phyloP scores from a whole-genome alignment of 768 basidiomycete genomes.

The Boletus subparvulus region DNA sequence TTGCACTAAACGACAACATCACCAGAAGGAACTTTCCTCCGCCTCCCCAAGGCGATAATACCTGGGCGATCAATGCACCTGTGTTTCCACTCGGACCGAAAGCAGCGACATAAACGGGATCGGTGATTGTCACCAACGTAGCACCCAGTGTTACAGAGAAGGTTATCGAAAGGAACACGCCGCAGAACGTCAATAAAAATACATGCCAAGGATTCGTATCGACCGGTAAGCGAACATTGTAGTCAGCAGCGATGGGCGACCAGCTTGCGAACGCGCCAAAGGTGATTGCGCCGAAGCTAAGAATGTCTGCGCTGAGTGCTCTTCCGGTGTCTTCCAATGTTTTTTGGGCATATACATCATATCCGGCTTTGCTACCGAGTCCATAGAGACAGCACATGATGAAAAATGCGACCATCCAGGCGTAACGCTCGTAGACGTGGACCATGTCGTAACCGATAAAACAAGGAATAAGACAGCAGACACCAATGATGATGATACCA shows the following conservation, averaged over 20 bases:
- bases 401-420: slow-evolving; percentile 48
- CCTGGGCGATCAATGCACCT: slow-evolving; percentile 44
- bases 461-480: slow-evolving; percentile 45
- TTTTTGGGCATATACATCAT: slow-evolving; percentile 44
- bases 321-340: slow-evolving; percentile 43
- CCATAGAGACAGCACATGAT: slow-evolving; percentile 54
- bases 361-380: slow-evolving; percentile 47
- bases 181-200: slow-evolving; percentile 51
- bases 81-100: slow-evolving; percentile 39
- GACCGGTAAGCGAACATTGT: slow-evolving; percentile 49
- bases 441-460: slow-evolving; percentile 48
- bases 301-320: slow-evolving; percentile 45
- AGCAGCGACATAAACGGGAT: slow-evolving; percentile 40
- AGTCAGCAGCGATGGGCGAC: slow-evolving; percentile 56
- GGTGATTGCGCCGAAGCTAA: slow-evolving; percentile 52
- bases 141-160: slow-evolving; percentile 41
- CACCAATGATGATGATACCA: slow-evolving; percentile 47
- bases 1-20: slow-evolving; percentile 41
- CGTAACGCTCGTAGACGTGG: slow-evolving; percentile 53
- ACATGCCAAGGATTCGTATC: slow-evolving; percentile 43
- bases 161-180: slow-evolving; percentile 46
- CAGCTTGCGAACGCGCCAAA: slow-evolving; percentile 50
- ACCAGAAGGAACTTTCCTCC: slow-evolving; percentile 43
- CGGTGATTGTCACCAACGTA: slow-evolving; percentile 42
- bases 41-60: slow-evolving; percentile 45